phyloP scores from a whole-genome alignment of 768 basidiomycete species.

The Mycena crocata region DNA sequence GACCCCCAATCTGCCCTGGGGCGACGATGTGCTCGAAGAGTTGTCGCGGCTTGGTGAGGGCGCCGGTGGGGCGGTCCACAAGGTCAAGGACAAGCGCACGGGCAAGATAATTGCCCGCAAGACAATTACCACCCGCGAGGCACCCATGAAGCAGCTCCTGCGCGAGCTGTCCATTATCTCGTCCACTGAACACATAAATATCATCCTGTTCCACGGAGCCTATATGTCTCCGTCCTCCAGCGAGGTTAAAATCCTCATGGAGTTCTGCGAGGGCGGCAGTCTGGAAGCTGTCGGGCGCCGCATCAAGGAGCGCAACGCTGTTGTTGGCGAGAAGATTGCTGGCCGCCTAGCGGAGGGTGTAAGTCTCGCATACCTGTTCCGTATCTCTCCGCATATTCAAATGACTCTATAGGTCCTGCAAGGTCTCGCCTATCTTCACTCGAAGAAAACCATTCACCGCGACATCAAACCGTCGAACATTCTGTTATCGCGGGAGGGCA shows the following conservation, averaged over 20 bases:
- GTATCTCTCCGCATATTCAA: conserved; percentile 15
- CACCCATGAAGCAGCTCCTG: conserved; percentile 91
- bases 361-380: conserved; percentile 42
- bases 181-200: conserved; percentile 85
- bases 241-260: conserved; percentile 97
- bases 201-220: conserved; percentile 92
- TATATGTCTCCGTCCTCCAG: conserved; percentile 89
- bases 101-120: conserved; percentile 92
- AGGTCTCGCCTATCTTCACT: conserved; percentile 94
- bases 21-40: conserved; percentile 82
- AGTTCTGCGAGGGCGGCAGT: conserved; percentile 88
- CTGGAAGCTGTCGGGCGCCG: conserved; percentile 90
- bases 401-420: conserved; percentile 72
- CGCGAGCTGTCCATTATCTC: conserved; percentile 94
- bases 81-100: conserved; percentile 87
- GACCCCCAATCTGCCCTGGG: conserved; percentile 58
- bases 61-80: conserved; percentile 95
- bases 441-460: conserved; percentile 92
- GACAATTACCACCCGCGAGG: conserved; percentile 91
- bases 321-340: conserved; percentile 89
- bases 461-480: conserved; percentile 97
- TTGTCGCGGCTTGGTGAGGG: conserved; percentile 89
- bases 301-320: conserved; percentile 80
- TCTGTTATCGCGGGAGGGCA: conserved; percentile 87
- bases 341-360: conserved; percentile 96